Conservation (phyloP, 306 rosid species). For the Prunus dulcis region DNA sequence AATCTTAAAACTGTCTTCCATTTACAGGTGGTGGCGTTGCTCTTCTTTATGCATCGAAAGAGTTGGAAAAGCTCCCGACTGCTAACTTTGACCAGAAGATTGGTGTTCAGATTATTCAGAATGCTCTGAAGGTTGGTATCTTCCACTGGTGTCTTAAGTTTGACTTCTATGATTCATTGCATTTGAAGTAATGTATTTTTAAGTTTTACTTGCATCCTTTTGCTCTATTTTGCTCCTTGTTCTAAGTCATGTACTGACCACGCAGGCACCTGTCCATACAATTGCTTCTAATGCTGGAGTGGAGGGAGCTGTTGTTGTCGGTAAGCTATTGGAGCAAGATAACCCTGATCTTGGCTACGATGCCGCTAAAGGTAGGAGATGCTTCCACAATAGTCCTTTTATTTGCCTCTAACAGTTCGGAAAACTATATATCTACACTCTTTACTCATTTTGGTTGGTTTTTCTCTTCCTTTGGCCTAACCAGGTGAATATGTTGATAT, state of each 20-base stretch:
- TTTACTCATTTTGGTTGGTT: not conserved
- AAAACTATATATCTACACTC: not conserved
- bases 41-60: slow-evolving; percentile 93
- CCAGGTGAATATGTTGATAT: slow-evolving; percentile 95
- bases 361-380: slow-evolving; percentile 89
- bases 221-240: not conserved
- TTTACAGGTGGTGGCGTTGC: slow-evolving; percentile 87
- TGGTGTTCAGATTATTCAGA: slow-evolving; percentile 95
- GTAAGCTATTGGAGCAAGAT: slow-evolving; percentile 84
- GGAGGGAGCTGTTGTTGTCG: slow-evolving; percentile 97
- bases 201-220: not conserved
- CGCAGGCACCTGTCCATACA: slow-evolving; percentile 92
- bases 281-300: slow-evolving; percentile 96
- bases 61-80: slow-evolving; percentile 71
- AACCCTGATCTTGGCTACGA: slow-evolving; percentile 88
- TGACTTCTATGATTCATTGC: not conserved
- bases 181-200: not conserved
- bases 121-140: slow-evolving; percentile 69
- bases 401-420: not conserved
- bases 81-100: slow-evolving; percentile 93
- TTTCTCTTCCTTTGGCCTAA: not conserved
- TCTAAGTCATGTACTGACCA: not conserved
- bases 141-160: not conserved
- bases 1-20: slow-evolving; percentile 1
- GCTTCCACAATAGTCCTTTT: not conserved